These are phyloP conservation scores for Striga hermonthica DNA, from an alignment of 305 asterid genomes.

Conservation along the genomic window DNA sequence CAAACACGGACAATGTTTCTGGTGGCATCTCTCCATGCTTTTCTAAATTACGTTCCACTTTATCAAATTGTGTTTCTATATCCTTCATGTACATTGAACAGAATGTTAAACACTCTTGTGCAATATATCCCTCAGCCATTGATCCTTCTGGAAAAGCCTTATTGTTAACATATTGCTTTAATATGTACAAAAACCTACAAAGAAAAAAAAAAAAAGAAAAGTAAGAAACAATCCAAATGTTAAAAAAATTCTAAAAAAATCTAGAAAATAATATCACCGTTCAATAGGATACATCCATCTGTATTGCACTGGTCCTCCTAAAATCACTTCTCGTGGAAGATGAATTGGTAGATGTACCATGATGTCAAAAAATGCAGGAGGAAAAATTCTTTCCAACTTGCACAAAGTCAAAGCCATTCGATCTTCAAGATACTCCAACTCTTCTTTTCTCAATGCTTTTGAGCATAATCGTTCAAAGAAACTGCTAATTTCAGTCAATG, in stretches of 20 bases:
- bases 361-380: too few species aligned
- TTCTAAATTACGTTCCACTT: neutral
- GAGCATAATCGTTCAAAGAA: too few species aligned
- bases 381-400: too few species aligned
- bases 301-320: constrained; percentile 1
- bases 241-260: neutral
- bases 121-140: neutral
- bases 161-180: neutral
- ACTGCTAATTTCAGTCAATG: too few species aligned
- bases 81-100: neutral
- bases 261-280: neutral
- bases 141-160: neutral
- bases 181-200: neutral
- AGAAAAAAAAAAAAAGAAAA: neutral
- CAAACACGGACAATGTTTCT: neutral
- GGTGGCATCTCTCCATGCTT: neutral
- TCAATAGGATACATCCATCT: constrained; percentile 3
- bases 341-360: too few species aligned
- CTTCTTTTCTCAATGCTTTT: too few species aligned
- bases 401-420: too few species aligned
- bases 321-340: neutral
- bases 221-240: too few species aligned
- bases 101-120: neutral
- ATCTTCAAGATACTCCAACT: too few species aligned
- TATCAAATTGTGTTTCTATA: neutral